Conservation (phyloP, 2,329 filamentous ascomycete species). For the Sarocladium brachiariae region DNA sequence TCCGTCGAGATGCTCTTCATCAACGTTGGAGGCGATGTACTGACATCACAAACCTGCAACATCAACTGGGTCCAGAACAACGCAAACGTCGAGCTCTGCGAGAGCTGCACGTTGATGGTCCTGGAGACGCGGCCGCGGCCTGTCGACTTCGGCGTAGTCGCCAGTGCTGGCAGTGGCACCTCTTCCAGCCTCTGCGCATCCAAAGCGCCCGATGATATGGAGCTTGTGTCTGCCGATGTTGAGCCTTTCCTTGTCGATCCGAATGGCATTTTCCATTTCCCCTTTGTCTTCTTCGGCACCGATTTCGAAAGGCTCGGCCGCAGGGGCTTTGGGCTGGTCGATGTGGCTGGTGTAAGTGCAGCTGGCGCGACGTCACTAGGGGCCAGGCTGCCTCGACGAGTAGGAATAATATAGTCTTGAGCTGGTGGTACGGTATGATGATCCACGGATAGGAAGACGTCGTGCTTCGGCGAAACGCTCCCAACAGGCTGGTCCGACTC, state of each 20-base stretch:
- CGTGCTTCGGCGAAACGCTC: background rate
- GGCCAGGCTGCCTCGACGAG: background rate
- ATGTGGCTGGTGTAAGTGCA: background rate
- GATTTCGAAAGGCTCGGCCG: background rate
- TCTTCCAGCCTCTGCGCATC: slow-evolving; percentile 30
- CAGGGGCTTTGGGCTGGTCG: background rate
- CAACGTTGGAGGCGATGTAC: slow-evolving; percentile 27
- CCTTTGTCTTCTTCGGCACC: slow-evolving; percentile 19
- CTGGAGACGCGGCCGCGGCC: slow-evolving; percentile 24
- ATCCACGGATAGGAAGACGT: background rate
- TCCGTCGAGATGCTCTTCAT: slow-evolving; percentile 26
- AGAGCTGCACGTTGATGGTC: slow-evolving; percentile 27
- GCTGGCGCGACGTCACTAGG: background rate
- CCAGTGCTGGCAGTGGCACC: slow-evolving; percentile 26
- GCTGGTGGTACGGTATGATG: background rate
- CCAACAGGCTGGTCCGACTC: background rate
- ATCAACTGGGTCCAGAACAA: slow-evolving; percentile 31
- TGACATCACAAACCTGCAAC: slow-evolving; percentile 33
- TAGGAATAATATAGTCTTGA: background rate
- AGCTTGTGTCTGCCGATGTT: slow-evolving; percentile 27
- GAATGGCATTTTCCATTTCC: slow-evolving; percentile 23
- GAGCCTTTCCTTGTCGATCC: slow-evolving; percentile 20
- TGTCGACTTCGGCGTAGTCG: slow-evolving; percentile 19
- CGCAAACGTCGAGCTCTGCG: slow-evolving; percentile 30
- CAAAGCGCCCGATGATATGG: slow-evolving; percentile 26